Conservation (phyloP, 2,329 filamentous ascomycete species). For the Zymoseptoria brevis region DNA sequence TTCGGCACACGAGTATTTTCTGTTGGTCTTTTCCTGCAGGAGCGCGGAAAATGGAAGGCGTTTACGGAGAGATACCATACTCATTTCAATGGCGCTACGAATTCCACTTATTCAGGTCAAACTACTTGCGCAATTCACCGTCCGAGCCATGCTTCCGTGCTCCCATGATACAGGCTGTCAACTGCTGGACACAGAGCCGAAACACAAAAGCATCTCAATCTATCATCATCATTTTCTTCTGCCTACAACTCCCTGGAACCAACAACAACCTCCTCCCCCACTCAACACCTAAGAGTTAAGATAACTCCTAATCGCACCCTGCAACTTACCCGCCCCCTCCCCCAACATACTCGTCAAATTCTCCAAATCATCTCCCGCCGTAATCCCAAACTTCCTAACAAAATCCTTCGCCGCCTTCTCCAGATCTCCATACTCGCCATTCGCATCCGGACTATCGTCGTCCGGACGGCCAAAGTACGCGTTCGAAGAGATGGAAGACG, state of each 20-base stretch:
- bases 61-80: not conserved
- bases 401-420: constrained; percentile 95
- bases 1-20: no score
- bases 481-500: constrained; percentile 86
- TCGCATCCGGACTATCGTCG: constrained; percentile 53
- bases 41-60: not conserved
- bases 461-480: constrained; percentile 95
- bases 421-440: constrained; percentile 68
- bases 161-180: no score
- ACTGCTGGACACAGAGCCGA: not conserved
- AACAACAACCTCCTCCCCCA: not conserved
- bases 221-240: not conserved
- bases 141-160: no score
- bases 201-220: not conserved
- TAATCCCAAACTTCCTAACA: constrained; percentile 88
- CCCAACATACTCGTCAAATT: constrained; percentile 77
- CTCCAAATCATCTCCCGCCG: constrained; percentile 90
- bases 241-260: not conserved
- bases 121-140: no score
- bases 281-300: constrained; percentile 17
- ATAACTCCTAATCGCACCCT: constrained; percentile 49
- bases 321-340: constrained; percentile 74
- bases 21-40: not conserved
- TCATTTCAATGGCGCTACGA: not conserved
- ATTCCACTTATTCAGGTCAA: not conserved